Conservation (phyloP, 2,329 filamentous ascomycete genomes). For the Sclerotinia glacialis region DNA sequence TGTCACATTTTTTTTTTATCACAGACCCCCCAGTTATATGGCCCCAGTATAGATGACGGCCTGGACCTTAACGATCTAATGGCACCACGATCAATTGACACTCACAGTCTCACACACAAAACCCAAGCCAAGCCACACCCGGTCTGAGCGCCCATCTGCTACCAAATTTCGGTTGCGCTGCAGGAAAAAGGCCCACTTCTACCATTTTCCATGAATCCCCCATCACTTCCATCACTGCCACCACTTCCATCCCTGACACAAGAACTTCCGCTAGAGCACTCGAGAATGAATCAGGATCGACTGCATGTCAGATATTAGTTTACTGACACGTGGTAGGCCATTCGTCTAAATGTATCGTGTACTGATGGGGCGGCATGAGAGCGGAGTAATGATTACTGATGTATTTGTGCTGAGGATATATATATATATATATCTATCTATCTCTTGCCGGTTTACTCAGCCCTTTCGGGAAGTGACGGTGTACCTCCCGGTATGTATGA, state of each 20-base stretch:
- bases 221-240: too few species aligned
- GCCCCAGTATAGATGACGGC: background rate
- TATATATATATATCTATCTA: too few species aligned
- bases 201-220: too few species aligned
- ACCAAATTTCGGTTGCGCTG: background rate
- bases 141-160: slow-evolving; percentile 12
- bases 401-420: too few species aligned
- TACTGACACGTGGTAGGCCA: slow-evolving; percentile 21
- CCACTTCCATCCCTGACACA: slow-evolving; percentile 2
- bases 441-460: background rate
- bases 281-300: slow-evolving; percentile 20
- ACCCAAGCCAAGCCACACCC: background rate
- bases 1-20: background rate
- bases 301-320: slow-evolving; percentile 22
- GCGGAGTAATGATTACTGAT: background rate
- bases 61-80: slow-evolving; percentile 2
- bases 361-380: background rate
- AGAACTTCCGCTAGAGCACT: slow-evolving; percentile 2
- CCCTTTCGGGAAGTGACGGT: slow-evolving; percentile 9
- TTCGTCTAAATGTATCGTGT: slow-evolving; percentile 5
- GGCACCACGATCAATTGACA: background rate
- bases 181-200: background rate
- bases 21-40: background rate
- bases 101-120: background rate
- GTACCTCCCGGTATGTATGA: slow-evolving; percentile 3